phyloP scores from a whole-genome alignment of 2,329 filamentous ascomycete species.

The Penicillium occitanis region DNA sequence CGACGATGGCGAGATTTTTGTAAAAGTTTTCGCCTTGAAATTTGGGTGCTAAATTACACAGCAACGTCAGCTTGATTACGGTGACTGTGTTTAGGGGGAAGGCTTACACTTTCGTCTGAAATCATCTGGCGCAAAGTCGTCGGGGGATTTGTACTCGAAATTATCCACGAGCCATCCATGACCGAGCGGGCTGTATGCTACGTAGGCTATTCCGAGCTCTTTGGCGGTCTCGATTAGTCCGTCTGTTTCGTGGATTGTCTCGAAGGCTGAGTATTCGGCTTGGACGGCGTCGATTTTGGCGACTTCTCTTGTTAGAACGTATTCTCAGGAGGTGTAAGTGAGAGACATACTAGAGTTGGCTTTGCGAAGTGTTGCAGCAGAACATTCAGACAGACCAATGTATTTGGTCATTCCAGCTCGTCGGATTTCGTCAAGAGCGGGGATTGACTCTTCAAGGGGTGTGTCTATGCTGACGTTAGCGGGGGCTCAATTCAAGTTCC shows the following conservation, averaged over 20 bases:
- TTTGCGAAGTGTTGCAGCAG: neutral
- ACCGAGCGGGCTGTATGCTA: neutral
- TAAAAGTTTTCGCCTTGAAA: neutral
- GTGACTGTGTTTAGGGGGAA: neutral
- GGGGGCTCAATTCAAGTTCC: neutral
- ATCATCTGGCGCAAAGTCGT: neutral
- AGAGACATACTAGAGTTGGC: neutral
- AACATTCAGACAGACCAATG: neutral
- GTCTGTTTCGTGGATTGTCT: constrained; percentile 44
- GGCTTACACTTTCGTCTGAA: neutral
- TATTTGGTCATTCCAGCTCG: neutral
- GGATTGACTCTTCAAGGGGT: neutral
- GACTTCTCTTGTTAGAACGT: constrained; percentile 35
- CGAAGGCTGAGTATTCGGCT: constrained; percentile 49
- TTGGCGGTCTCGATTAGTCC: constrained; percentile 44
- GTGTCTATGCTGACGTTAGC: neutral
- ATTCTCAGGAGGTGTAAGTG: neutral
- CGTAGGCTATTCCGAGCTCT: neutral
- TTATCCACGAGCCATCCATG: neutral
- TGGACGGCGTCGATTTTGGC: constrained; percentile 51
- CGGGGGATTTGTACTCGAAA: neutral
- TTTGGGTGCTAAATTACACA: neutral
- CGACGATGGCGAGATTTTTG: constrained; percentile 26
- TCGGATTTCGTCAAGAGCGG: neutral
- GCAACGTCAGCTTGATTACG: neutral